Conservation (phyloP, 441 rosid species). For the Kokia cookei region DNA sequence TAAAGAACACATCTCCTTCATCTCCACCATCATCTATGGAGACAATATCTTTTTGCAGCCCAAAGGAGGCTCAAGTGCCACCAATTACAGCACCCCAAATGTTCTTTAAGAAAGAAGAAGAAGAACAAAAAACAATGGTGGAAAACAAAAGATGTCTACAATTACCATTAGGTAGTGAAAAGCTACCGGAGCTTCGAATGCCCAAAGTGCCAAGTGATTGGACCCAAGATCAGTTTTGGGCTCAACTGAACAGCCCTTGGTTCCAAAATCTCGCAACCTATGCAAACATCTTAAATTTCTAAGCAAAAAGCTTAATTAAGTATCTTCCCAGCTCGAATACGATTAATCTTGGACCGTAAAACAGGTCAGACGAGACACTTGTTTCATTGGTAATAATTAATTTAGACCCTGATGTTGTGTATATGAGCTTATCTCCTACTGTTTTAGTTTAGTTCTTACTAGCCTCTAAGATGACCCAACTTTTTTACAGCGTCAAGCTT, state of each 20-base stretch:
- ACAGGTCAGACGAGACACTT: no score
- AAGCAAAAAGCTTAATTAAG: neutral
- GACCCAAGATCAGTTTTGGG: conserved; percentile 55
- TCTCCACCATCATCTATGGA: conserved; percentile 44
- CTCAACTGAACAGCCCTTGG: conserved; percentile 75
- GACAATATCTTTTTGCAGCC: conserved; percentile 24
- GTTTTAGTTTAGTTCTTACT: neutral
- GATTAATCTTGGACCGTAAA: no score
- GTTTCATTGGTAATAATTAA: neutral
- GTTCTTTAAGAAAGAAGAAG: conserved; percentile 33
- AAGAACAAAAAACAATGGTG: neutral
- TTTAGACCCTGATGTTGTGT: conserved; percentile 4
- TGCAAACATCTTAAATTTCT: conserved; percentile 53
- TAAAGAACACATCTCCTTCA: conserved; percentile 23
- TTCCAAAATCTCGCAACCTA: conserved; percentile 55
- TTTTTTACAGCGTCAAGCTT: neutral
- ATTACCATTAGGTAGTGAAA: conserved; percentile 36
- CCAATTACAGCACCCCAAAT: conserved; percentile 12
- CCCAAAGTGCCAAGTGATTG: conserved; percentile 56
- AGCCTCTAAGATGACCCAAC: neutral
- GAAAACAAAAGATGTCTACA: conserved; percentile 19
- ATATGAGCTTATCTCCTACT: neutral
- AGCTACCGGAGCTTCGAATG: conserved; percentile 57
- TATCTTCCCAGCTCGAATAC: no score
- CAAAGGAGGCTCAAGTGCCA: conserved; percentile 23